Evolutionary conservation across 1,139 yeast species (phyloP).

Genomic region (Hyphopichia wangnamkhiaoensis): DNA sequence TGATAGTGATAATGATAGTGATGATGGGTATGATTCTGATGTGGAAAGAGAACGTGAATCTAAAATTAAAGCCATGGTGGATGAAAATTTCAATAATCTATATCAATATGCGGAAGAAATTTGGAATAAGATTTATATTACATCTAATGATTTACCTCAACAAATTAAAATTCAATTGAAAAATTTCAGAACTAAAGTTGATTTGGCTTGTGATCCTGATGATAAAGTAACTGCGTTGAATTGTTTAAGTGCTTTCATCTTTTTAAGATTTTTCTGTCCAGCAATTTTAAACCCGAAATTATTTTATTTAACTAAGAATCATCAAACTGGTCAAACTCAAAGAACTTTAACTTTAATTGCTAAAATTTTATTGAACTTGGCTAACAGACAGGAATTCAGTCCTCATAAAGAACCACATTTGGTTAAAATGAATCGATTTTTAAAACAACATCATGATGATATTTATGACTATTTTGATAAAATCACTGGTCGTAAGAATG

Average conservation of each 20-base stretch:
- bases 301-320: conserved; percentile 69
- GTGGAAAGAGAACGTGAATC: conserved; percentile 31
- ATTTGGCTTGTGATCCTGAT: conserved; percentile 58
- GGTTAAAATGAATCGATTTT: conserved; percentile 66
- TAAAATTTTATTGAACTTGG: conserved; percentile 77
- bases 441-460: conserved; percentile 58
- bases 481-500: conserved; percentile 69
- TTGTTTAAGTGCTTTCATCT: conserved; percentile 80
- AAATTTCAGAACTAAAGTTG: conserved; percentile 60
- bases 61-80: conserved; percentile 33
- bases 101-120: conserved; percentile 57
- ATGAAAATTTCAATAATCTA: conserved; percentile 55
- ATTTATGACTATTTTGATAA: conserved; percentile 68
- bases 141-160: conserved; percentile 77
- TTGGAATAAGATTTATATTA: conserved; percentile 70
- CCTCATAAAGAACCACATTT: conserved; percentile 83
- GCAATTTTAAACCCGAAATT: conserved; percentile 87
- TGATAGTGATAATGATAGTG: conserved; percentile 24
- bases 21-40: conserved; percentile 32
- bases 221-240: conserved; percentile 59
- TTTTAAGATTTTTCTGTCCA: conserved; percentile 86
- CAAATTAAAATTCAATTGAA: conserved; percentile 64
- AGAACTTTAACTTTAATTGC: conserved; percentile 80
- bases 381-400: conserved; percentile 72
- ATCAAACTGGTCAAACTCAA: conserved; percentile 70